These are phyloP conservation scores for Crucibulum parvulum DNA, from an alignment of 1,284 basidiomycete genomes.

Conservation along the genomic window DNA sequence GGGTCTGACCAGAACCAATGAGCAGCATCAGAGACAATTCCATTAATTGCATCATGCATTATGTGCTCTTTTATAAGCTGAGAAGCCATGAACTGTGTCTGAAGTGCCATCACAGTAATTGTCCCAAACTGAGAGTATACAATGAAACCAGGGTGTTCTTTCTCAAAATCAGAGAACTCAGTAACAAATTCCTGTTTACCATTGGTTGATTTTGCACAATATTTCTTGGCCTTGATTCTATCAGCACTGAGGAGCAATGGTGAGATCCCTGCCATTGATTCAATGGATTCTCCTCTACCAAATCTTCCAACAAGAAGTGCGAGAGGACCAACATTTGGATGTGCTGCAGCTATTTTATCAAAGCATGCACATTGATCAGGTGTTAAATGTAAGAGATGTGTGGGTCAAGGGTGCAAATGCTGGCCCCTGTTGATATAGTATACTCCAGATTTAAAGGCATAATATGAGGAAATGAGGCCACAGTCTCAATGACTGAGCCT, in stretches of 20 bases:
- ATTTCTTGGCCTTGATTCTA: constrained; percentile 20
- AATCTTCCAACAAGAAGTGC: constrained; percentile 19
- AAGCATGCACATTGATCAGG: constrained; percentile 7
- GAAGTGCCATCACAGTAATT: constrained; percentile 28
- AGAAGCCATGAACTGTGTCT: constrained; percentile 27
- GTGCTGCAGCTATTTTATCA: constrained; percentile 6
- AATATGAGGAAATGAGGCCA: neutral
- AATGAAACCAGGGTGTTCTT: constrained; percentile 12
- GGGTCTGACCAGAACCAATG: constrained; percentile 27
- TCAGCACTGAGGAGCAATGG: constrained; percentile 23
- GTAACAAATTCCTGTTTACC: constrained; percentile 10
- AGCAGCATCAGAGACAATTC: constrained; percentile 37
- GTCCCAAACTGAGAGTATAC: constrained; percentile 9
- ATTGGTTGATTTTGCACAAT: constrained; percentile 5
- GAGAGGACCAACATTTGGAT: constrained; percentile 18
- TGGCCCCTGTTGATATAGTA: constrained; percentile 8
- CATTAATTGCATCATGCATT: constrained; percentile 27
- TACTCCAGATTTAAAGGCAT: constrained; percentile 10
- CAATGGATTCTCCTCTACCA: constrained; percentile 17
- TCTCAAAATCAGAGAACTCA: constrained; percentile 8
- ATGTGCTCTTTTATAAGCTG: constrained; percentile 21
- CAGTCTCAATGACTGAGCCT: constrained; percentile 5
- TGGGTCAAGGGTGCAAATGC: constrained; percentile 17
- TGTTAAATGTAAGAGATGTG: constrained; percentile 12
- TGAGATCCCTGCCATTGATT: constrained; percentile 27